Conservation (phyloP, 805 yeast genomes). For the Candida sithepensis region DNA sequence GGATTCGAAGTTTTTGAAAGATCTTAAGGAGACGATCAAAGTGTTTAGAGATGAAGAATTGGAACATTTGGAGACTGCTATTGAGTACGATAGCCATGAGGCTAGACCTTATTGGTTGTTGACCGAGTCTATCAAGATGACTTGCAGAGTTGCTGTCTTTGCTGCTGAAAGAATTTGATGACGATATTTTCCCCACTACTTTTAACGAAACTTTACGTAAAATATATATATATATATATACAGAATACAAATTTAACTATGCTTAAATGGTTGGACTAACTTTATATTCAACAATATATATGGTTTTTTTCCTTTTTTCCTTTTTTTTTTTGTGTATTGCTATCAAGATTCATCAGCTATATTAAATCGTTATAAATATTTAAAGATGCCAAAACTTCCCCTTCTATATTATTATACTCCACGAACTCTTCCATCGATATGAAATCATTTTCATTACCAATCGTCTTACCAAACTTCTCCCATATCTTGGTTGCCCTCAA, state of each 20-base stretch:
- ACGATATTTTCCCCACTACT: no score
- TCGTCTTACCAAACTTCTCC: conserved; percentile 34
- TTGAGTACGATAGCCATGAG: conserved; percentile 84
- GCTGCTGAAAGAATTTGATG: conserved; percentile 75
- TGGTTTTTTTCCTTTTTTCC: no score
- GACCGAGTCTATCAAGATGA: conserved; percentile 80
- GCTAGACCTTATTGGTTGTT: conserved; percentile 90
- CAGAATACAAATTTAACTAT: not conserved
- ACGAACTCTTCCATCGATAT: conserved; percentile 83
- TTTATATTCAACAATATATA: no score
- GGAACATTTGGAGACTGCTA: conserved; percentile 92
- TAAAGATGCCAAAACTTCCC: conserved; percentile 70
- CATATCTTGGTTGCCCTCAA: conserved; percentile 80
- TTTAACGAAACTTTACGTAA: no score
- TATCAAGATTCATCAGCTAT: conserved; percentile 4
- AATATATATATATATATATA: not conserved
- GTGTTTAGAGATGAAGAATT: conserved; percentile 90
- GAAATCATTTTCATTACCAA: conserved; percentile 67
- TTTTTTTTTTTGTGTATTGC: no score
- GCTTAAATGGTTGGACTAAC: no score
- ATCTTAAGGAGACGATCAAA: conserved; percentile 59
- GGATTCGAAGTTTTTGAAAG: conserved; percentile 51
- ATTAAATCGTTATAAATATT: conserved; percentile 42
- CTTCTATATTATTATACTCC: conserved; percentile 75
- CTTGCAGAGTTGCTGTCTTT: conserved; percentile 87